Base-by-base conservation (phyloP, 371 early-diverging fungal species). In the Saksenaea oblongispora region DNA sequence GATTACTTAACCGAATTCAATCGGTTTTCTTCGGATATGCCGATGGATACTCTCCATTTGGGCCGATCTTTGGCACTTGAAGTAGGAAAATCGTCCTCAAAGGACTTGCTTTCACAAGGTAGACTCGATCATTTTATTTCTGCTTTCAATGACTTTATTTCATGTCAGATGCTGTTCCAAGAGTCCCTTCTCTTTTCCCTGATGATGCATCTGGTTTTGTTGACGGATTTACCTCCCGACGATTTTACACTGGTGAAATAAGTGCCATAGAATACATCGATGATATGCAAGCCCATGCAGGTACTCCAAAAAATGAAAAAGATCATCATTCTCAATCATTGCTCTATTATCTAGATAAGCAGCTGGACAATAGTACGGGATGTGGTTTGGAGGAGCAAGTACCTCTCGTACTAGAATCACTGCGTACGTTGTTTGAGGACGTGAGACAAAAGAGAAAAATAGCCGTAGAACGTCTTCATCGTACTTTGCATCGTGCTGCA, bases 41-140 rank as follows among this genome's bases (percentile, higher is more conserved):
- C 75, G 41, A 75, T 84, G 8, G 80, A 76, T 39, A 59, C 62
- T 13, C 84, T 83, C 5, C 93, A 93, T 63, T 73, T 92, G 71
- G 93, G 93, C 27, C 84, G 89, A 9, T 82, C 88, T 2, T 72
- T 93, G 62, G 93, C 93, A 5, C 72, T 91, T 10, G 91, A 92
- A 11, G 72, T 90, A 9, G 92, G 88, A 18, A 86, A 81, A 64
- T 65, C 82, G 0, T 71, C 83, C 18, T 65, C 79, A 18, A 79
- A 78, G 58, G 78, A 74, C 34, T 83, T 86, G 54, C 64, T 79
- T 31, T 67, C 83, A 47, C 71, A 76, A 47, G 76, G 80, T 70
- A 78, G 54, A 41, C 63, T 11, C 55, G 18, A 27, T 14, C 66
- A n/a, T 35, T 61, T 41, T 10, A 14, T 54, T 4, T 11, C 26